phyloP scores from a whole-genome alignment of 495 filamentous ascomycete genomes.

The Aspergillus cavernicola region DNA sequence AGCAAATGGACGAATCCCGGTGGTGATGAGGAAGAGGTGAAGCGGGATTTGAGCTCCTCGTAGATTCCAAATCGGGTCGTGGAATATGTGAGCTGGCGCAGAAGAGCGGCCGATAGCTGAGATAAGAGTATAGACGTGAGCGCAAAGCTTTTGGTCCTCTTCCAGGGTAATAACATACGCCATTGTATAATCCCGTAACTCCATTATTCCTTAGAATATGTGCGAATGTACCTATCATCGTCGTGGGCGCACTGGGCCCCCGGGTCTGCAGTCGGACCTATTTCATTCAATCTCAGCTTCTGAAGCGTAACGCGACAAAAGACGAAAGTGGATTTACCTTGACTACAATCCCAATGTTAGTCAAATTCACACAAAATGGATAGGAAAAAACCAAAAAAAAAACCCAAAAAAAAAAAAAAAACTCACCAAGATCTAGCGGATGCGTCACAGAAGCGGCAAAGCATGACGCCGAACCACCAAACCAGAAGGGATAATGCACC shows the following conservation, averaged over 20 bases:
- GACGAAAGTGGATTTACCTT: slow-evolving; percentile 1
- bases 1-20: slow-evolving; percentile 68
- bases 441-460: slow-evolving; percentile 88
- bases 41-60: slow-evolving; percentile 77
- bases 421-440: slow-evolving; percentile 69
- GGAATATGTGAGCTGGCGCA: slow-evolving; percentile 89
- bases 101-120: slow-evolving; percentile 81
- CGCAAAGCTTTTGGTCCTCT: neutral
- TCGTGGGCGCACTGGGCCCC: slow-evolving; percentile 58
- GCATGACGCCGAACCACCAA: slow-evolving; percentile 86
- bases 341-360: slow-evolving; percentile 5
- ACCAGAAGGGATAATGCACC: slow-evolving; percentile 84
- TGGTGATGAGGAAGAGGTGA: slow-evolving; percentile 47
- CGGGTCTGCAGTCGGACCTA: slow-evolving; percentile 89
- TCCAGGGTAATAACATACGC: slow-evolving; percentile 46
- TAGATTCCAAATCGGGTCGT: slow-evolving; percentile 94
- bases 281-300: slow-evolving; percentile 22
- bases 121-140: slow-evolving; percentile 6
- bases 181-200: slow-evolving; percentile 73
- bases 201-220: slow-evolving; percentile 69
- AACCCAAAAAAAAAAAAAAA: slow-evolving; percentile 24
- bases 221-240: slow-evolving; percentile 76
- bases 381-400: neutral
- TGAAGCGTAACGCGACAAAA: slow-evolving; percentile 1
- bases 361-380: neutral